A percentile compares a stretch with the other conserved stretches of the same genome.
Evolutionary conservation across 768 basidiomycete genomes (phyloP).

Genomic region (Tephrocybe rancida): DNA sequence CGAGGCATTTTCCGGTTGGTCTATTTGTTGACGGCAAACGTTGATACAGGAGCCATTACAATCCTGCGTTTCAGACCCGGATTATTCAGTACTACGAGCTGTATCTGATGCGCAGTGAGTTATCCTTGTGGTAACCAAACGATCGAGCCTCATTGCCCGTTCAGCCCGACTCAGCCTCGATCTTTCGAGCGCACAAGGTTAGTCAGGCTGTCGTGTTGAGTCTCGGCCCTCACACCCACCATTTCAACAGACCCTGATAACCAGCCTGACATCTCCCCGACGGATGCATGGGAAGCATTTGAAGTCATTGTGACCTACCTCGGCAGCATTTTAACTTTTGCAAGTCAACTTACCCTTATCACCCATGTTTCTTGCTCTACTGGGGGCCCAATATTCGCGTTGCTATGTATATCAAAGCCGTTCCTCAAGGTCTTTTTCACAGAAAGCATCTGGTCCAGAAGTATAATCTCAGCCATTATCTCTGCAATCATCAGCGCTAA

Average conservation of each 20-base stretch:
- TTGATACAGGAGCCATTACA: slow-evolving; percentile 15
- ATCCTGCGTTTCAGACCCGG: slow-evolving; percentile 16
- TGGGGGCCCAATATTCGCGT: slow-evolving; percentile 35
- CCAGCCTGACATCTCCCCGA: slow-evolving; percentile 18
- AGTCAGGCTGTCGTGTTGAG: background rate
- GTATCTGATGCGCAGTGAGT: slow-evolving; percentile 28
- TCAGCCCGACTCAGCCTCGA: slow-evolving; percentile 23
- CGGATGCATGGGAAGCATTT: slow-evolving; percentile 31
- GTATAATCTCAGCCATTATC: slow-evolving; percentile 16
- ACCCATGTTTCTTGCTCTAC: slow-evolving; percentile 27
- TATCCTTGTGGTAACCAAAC: background rate
- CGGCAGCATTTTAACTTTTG: slow-evolving; percentile 16
- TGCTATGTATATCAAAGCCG: slow-evolving; percentile 36
- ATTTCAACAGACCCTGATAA: slow-evolving; percentile 23
- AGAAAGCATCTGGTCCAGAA: slow-evolving; percentile 28
- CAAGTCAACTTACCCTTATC: slow-evolving; percentile 34
- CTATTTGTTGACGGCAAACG: too few species aligned
- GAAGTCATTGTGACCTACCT: slow-evolving; percentile 22
- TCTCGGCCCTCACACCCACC: background rate
- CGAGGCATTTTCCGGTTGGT: too few species aligned
- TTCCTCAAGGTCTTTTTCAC: slow-evolving; percentile 20
- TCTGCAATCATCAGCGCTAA: background rate
- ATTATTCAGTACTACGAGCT: slow-evolving; percentile 27
- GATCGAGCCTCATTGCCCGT: background rate
- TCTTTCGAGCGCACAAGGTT: slow-evolving; percentile 23